Evolutionary conservation across 176 grass and related monocot genomes (phyloP).

Genomic region (Thinopyrum elongatum): DNA sequence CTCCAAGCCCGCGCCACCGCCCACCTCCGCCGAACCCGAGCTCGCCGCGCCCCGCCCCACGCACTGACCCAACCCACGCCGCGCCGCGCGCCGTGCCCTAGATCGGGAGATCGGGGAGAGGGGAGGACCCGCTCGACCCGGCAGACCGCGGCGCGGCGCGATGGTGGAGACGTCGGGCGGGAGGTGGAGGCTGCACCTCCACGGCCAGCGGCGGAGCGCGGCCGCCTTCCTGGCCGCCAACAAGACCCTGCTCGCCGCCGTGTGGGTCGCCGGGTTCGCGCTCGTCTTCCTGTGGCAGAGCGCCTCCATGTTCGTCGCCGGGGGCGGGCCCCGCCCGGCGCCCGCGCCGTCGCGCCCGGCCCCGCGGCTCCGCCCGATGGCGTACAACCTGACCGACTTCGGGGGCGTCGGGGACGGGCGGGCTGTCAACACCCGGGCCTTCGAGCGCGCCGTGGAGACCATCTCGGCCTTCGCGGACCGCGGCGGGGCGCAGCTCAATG

Average conservation of each 20-base stretch:
- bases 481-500: slow-evolving; percentile 84
- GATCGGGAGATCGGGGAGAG: slow-evolving; percentile 27
- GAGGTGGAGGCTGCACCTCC: slow-evolving; percentile 31
- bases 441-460: slow-evolving; percentile 73
- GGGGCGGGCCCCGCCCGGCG: background rate
- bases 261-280: slow-evolving; percentile 67
- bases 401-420: slow-evolving; percentile 73
- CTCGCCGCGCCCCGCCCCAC: background rate
- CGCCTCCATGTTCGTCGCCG: slow-evolving; percentile 33
- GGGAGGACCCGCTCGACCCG: background rate
- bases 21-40: background rate
- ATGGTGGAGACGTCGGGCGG: slow-evolving; percentile 53
- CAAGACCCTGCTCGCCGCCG: slow-evolving; percentile 49
- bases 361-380: slow-evolving; percentile 49
- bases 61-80: slow-evolving; percentile 20
- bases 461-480: slow-evolving; percentile 37
- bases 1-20: background rate
- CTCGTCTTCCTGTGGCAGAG: slow-evolving; percentile 78
- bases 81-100: background rate
- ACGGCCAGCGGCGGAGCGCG: slow-evolving; percentile 37
- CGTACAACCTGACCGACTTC: slow-evolving; percentile 80
- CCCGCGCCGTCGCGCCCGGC: slow-evolving; percentile 16
- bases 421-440: slow-evolving; percentile 71
- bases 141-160: background rate
- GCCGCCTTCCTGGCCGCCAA: slow-evolving; percentile 46